Evolutionary conservation across 2,329 filamentous ascomycete genomes (phyloP), one percentile per base, ranked within the genome.

Genomic region (Alternaria panax): DNA sequence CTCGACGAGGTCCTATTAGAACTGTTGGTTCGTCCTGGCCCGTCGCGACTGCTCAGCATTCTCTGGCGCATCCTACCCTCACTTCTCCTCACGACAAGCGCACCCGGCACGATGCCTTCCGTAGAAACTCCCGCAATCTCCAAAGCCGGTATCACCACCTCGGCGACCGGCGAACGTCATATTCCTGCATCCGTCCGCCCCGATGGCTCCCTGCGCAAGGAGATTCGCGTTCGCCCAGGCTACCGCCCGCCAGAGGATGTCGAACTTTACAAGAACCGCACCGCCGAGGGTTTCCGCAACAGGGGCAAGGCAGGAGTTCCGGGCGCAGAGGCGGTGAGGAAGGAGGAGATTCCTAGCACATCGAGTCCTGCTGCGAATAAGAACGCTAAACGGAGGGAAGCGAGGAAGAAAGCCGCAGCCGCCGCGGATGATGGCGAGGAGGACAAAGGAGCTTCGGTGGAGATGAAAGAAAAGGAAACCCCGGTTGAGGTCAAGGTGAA

Each of bases 191-290:
- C 94, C 0, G 83, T 88, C 42, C 90, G 96, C 54, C 82, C 95
- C 24, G 95, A 99, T 75, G 95, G 95, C 58, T 92, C 90, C 51
- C 92, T 92, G n/a, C 88, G 95, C 57, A 96, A 92, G 75, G 94
- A 97, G 73, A 98, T 98, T 75, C 92, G 92, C 74, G 92, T 99
- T 62, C 88, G 92, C 28, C 94, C 95, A 0, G 96, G 95, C 54
- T 99, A 97, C 80, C 89, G 89, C 32, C 96, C 95, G 1, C 92
- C 93, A 0, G 95, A 99, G 80, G 95, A 99, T 79, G 90, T 98
- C 64, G 93, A 97, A 75, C 84, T 97, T 45, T 99, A 99, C 86
- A 96, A 93, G 82, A 97, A 96, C 79, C 89, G 92, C 57, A 93
- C 90, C 1, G 93, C 93, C 50, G 91, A 95, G 76, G 88, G 87